Evolutionary conservation across 2,329 filamentous ascomycete species (phyloP).

Genomic region (Torrubiellomyces zombiae): DNA sequence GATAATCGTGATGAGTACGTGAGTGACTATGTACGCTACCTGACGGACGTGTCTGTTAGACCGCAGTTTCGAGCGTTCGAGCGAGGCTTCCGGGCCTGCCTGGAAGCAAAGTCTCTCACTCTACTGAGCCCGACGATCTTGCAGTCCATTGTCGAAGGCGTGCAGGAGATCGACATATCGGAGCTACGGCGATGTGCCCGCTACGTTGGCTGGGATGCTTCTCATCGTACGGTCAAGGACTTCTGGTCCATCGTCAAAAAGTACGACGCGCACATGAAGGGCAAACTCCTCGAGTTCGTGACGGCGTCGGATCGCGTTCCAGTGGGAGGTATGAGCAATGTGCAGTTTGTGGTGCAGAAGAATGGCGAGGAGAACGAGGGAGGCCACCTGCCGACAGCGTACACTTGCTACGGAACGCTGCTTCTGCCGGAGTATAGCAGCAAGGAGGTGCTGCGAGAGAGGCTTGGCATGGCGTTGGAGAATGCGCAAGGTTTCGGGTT

Average conservation of each 20-base stretch:
- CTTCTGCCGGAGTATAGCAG: constrained; percentile 69
- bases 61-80: constrained; percentile 70
- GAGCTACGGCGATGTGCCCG: constrained; percentile 54
- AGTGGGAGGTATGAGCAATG: constrained; percentile 64
- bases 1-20: constrained; percentile 66
- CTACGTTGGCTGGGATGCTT: constrained; percentile 67
- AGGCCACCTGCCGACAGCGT: constrained; percentile 61
- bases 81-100: constrained; percentile 60
- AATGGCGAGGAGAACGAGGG: constrained; percentile 43
- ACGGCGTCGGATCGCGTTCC: constrained; percentile 85
- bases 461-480: constrained; percentile 70
- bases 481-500: constrained; percentile 84
- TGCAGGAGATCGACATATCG: constrained; percentile 60
- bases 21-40: constrained; percentile 68
- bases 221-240: constrained; percentile 51
- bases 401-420: constrained; percentile 85
- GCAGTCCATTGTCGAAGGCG: constrained; percentile 67
- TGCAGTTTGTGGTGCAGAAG: constrained; percentile 71
- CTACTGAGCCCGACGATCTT: constrained; percentile 57
- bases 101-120: constrained; percentile 52
- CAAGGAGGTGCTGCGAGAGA: constrained; percentile 52
- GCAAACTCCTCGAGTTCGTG: constrained; percentile 76
- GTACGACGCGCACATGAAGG: constrained; percentile 53
- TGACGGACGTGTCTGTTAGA: constrained; percentile 60
- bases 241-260: constrained; percentile 71